Evolutionary conservation across 345 rosid species (phyloP), one percentile per base, ranked within the genome.

Genomic region (Euphorbia pulcherrima): DNA sequence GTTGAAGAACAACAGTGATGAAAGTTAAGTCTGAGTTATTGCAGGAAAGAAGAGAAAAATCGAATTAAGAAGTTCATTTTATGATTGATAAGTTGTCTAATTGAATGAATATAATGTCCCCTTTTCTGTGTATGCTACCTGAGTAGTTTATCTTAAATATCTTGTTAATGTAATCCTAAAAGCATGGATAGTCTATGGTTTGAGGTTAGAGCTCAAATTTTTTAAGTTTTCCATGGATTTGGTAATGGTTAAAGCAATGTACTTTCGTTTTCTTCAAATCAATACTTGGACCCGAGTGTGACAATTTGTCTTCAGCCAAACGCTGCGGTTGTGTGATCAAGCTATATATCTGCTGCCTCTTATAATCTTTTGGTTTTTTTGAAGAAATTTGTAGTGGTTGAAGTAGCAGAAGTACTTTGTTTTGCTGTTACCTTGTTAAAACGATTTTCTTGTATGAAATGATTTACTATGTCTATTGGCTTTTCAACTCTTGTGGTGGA

Each of bases 1-100:
- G 46, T 66, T 66, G 44, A 27, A 71, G 68, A 60, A 40, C 9
- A 33, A 7, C 11, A 16, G 62, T 50, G 54, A 7, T 50, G 3
- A 53, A 53, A 53, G 28, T 53, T 59, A 5, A 33, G n/a, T 3
- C 33, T 17, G 2, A 17, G n/a, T 2, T 59, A 7, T 5, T 17
- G 3, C 33, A 14, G 27, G 26, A 26, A 26, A 54, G 27, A 54
- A 54, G 0, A 28, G 17, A 8, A 7, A 6, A 58, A 20, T 28
- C 37, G 63, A 6, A 33, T 33, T 59, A 30, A 17, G 64, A 60
- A 18, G 8, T 63, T 8, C 17, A 5, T 23, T 63, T 13, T 44
- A 46, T 44, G 27, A 11, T 13, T 63, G 10, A n/a, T 17, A 41
- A 41, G 10, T 4, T 48, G 41, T n/a, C 10, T 30, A 17, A 39